A percentile compares a stretch with the other conserved stretches of the same genome.
Conservation (phyloP, 306 rosid species). For the Dryas octopetala region DNA sequence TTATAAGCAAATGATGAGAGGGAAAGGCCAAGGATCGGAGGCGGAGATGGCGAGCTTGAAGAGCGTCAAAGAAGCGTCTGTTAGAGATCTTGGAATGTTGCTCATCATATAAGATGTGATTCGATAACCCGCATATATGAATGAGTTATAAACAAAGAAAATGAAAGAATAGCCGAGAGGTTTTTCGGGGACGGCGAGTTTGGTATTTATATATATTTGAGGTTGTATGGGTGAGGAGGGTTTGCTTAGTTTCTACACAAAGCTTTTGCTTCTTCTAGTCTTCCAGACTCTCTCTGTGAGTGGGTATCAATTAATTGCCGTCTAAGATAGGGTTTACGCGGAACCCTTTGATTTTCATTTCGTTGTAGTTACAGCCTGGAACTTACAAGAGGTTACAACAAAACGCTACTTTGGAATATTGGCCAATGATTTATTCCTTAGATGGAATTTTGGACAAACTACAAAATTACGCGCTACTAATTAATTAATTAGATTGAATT, state of each 20-base stretch:
- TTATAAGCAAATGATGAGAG: constrained; percentile 56
- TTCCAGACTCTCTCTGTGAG: too few relatives aligned
- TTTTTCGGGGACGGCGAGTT: constrained; percentile 20
- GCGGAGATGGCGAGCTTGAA: constrained; percentile 81
- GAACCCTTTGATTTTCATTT: background rate
- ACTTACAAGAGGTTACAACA: background rate
- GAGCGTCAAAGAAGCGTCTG: constrained; percentile 64
- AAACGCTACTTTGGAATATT: too few relatives aligned
- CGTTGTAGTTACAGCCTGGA: background rate
- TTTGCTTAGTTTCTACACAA: constrained; percentile 53
- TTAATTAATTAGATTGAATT: too few relatives aligned
- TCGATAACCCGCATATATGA: constrained; percentile 50
- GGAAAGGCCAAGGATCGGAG: constrained; percentile 94
- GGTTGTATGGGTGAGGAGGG: constrained; percentile 21
- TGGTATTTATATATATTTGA: constrained; percentile 29
- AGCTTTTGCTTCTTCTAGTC: constrained; percentile 16
- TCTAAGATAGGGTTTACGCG: constrained; percentile 10
- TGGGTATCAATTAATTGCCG: background rate
- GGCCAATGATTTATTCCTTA: too few relatives aligned
- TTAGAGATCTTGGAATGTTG: constrained; percentile 86
- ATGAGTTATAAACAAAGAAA: background rate
- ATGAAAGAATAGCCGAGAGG: constrained; percentile 21
- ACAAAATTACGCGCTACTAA: too few relatives aligned
- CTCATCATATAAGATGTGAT: constrained; percentile 52
- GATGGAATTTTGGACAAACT: too few relatives aligned